phyloP scores from a whole-genome alignment of 192 early-diverging fungal species.

The Chytriomyces sp. region DNA sequence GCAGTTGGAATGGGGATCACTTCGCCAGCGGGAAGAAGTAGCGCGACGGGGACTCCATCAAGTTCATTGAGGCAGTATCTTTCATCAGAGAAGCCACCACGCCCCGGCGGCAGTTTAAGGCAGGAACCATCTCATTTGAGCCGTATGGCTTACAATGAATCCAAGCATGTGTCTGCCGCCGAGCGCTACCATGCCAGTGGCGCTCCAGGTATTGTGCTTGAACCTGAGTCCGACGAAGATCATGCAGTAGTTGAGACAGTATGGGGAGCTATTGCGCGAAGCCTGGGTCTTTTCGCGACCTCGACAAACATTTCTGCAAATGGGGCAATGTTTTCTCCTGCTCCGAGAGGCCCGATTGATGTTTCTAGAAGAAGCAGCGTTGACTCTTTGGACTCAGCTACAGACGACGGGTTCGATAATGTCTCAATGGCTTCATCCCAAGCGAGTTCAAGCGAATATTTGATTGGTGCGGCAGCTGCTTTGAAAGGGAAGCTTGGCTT shows the following conservation, averaged over 20 bases:
- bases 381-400: conserved; percentile 18
- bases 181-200: neutral
- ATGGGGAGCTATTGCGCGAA: neutral
- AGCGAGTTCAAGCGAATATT: neutral
- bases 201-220: conserved; percentile 3
- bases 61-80: no score
- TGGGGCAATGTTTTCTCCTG: neutral
- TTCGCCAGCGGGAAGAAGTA: neutral
- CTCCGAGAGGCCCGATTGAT: neutral
- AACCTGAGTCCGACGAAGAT: conserved; percentile 11
- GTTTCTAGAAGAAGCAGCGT: neutral
- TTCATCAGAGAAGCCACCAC: no score
- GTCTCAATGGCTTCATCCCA: conserved; percentile 23
- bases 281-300: conserved; percentile 1
- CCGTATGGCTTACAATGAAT: no score
- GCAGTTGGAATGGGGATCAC: neutral
- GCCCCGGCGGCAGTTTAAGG: no score
- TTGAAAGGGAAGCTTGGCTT: no score
- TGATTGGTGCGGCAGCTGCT: no score
- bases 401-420: neutral
- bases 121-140: no score
- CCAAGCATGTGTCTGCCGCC: neutral
- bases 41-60: no score
- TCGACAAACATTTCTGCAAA: neutral
- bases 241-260: neutral